Conservation (phyloP, 495 filamentous ascomycete genomes). For the Terfezia claveryi region DNA sequence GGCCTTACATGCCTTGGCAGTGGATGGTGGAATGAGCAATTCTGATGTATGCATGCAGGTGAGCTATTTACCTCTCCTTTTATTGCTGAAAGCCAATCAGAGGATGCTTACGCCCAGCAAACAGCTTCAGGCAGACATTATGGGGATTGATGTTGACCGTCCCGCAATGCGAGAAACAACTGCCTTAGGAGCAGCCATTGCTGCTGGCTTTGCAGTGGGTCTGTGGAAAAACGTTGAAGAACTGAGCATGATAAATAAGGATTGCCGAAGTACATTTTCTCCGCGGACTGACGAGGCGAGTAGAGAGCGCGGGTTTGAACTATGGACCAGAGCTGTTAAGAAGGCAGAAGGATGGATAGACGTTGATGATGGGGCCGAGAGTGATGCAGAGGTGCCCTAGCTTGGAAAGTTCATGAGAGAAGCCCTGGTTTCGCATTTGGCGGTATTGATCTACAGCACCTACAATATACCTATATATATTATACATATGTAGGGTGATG, state of each 20-base stretch:
- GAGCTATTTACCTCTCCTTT: conserved; percentile 6
- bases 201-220: conserved; percentile 66
- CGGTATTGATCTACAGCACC: too few relatives aligned
- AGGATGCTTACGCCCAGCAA: not conserved
- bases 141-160: conserved; percentile 67
- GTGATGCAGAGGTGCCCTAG: conserved; percentile 7
- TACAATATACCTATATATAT: too few relatives aligned
- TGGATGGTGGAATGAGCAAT: conserved; percentile 89
- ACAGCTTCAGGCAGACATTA: conserved; percentile 73
- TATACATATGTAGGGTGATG: too few relatives aligned
- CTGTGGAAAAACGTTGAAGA: conserved; percentile 67
- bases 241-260: conserved; percentile 53
- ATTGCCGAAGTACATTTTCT: conserved; percentile 50
- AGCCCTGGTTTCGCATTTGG: too few relatives aligned
- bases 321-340: conserved; percentile 71
- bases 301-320: conserved; percentile 46
- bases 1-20: conserved; percentile 51
- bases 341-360: conserved; percentile 74
- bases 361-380: conserved; percentile 23
- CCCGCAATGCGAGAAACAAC: conserved; percentile 89
- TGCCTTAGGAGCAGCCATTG: conserved; percentile 80
- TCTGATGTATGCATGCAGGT: conserved; percentile 89
- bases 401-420: too few relatives aligned
- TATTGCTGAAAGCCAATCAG: too few relatives aligned
- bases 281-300: conserved; percentile 39